A percentile compares a stretch with the other conserved stretches of the same genome.
These are phyloP conservation scores for Euryodendron excelsum DNA, from an alignment of 148 eudicot species.

Conservation along the genomic window DNA sequence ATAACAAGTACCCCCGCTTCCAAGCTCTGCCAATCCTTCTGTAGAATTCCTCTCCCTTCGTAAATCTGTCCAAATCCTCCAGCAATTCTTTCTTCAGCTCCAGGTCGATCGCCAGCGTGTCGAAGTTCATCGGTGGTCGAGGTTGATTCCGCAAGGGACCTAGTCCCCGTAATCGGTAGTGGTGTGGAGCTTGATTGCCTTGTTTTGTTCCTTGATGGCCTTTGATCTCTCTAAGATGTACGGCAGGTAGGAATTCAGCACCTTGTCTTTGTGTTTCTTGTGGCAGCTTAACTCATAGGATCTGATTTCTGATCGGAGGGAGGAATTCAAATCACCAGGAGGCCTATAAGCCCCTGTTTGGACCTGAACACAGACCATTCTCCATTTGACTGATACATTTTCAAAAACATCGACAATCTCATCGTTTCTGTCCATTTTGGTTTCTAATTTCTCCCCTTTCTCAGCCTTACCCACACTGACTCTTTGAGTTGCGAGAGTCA, in stretches of 20 bases:
- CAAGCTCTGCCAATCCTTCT: constrained; percentile 19
- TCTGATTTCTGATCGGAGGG: constrained; percentile 11
- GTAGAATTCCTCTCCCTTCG: constrained; percentile 4
- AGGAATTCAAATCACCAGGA: neutral
- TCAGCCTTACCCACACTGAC: constrained; percentile 10
- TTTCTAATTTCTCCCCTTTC: neutral
- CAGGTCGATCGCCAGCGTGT: constrained; percentile 15
- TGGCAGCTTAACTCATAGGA: constrained; percentile 18
- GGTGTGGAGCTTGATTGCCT: constrained; percentile 16
- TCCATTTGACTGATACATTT: constrained; percentile 16
- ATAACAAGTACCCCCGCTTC: constrained; percentile 10
- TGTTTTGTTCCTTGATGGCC: constrained; percentile 8
- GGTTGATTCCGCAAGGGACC: neutral
- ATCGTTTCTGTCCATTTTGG: constrained; percentile 12
- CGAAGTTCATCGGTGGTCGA: constrained; percentile 21
- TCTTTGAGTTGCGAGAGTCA: constrained; percentile 9
- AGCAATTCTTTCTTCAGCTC: constrained; percentile 10
- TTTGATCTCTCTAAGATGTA: constrained; percentile 12
- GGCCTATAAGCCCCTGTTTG: neutral
- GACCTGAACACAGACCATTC: neutral
- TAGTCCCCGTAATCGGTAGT: neutral
- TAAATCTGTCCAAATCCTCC: constrained; percentile 5
- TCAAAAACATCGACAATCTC: constrained; percentile 12
- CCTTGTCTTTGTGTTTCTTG: constrained; percentile 17
- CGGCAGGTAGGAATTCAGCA: constrained; percentile 7